Percentiles rank a stretch among this genome's conserved stretches.
Evolutionary conservation across 306 rosid species (phyloP).

Genomic region (Rosa chinensis): DNA sequence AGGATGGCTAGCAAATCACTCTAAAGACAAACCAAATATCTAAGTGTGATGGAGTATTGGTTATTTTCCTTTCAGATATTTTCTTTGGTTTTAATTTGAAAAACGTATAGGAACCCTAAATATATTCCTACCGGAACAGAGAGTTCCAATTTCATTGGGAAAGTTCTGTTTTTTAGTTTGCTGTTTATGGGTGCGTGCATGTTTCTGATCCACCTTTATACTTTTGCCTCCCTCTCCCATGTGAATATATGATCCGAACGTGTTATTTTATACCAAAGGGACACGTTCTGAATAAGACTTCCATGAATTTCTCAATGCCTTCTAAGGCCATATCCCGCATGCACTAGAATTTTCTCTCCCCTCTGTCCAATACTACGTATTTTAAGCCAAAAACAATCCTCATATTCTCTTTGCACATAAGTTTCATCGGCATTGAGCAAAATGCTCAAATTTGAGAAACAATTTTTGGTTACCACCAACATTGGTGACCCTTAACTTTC

Average conservation of each 20-base stretch:
- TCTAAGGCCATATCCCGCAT: not conserved
- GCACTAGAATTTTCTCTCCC: not conserved
- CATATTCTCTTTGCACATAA: not conserved
- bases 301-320: constrained; percentile 1
- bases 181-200: constrained; percentile 4
- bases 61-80: not conserved
- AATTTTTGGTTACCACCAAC: not conserved
- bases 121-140: not conserved
- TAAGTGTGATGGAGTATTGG: not conserved
- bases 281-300: not conserved
- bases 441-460: not conserved
- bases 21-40: not conserved
- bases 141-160: constrained; percentile 4
- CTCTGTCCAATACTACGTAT: not conserved
- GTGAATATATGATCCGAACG: not conserved
- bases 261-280: not conserved
- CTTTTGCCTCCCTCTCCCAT: not conserved
- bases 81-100: not conserved
- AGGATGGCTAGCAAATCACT: not conserved
- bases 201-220: not conserved
- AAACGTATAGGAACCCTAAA: not conserved
- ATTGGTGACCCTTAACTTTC: not conserved
- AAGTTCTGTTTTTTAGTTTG: not conserved
- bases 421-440: not conserved
- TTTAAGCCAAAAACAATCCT: not conserved